A percentile compares a stretch with the other conserved stretches of the same genome.
Conservation (phyloP, 306 rosid genomes). For the Acacia melanoxylon region DNA sequence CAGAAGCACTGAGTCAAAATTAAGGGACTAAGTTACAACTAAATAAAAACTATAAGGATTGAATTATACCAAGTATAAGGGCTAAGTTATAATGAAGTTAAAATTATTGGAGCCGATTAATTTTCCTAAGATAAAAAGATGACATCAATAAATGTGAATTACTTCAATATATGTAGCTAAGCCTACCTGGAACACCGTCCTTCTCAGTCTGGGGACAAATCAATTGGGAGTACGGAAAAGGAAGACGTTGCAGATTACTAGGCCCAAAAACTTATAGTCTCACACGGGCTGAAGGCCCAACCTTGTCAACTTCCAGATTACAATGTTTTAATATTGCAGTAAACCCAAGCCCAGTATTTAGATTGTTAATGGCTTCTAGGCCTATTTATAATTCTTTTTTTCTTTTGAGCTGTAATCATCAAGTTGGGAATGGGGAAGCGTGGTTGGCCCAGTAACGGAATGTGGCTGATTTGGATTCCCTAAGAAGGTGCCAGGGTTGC, state of each 20-base stretch:
- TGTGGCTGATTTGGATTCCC: no score
- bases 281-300: background rate
- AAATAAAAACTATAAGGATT: accelerated
- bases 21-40: no score
- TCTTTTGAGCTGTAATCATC: no score
- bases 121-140: no score
- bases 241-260: background rate
- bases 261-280: background rate
- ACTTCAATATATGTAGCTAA: background rate
- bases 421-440: no score
- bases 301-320: background rate
- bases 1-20: no score
- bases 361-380: background rate
- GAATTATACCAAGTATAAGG: accelerated
- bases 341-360: background rate
- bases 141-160: no score
- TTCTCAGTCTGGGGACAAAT: background rate
- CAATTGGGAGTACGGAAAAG: background rate
- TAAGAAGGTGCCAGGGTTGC: no score
- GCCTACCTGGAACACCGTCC: background rate
- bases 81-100: no score
- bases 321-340: background rate
- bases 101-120: no score
- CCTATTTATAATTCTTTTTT: background rate
- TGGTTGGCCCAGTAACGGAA: no score